These are phyloP conservation scores for Pestalotiopsis sp. DNA, from an alignment of 2,329 filamentous ascomycete genomes.

Conservation along the genomic window DNA sequence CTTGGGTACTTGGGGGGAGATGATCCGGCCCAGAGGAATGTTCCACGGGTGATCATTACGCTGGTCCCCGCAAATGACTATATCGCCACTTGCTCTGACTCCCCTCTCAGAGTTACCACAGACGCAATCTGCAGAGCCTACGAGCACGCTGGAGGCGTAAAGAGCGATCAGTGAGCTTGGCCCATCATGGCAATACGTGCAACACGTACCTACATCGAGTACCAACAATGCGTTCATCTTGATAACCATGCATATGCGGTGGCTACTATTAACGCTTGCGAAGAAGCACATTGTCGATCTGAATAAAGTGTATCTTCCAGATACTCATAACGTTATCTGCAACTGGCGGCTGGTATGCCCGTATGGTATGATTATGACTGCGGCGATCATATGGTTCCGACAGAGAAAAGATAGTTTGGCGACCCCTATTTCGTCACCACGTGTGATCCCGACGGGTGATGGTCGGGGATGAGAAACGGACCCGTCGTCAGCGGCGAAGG, in stretches of 20 bases:
- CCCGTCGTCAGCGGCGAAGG: constrained; percentile 4
- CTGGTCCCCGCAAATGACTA: not conserved
- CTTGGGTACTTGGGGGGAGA: not conserved
- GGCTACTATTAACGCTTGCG: not conserved
- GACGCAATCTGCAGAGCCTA: not conserved
- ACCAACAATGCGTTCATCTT: not conserved
- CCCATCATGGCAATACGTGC: no score
- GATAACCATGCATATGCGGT: not conserved
- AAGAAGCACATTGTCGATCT: not conserved
- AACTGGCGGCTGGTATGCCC: not conserved
- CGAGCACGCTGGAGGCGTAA: no score
- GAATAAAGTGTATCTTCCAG: not conserved
- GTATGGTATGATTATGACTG: not conserved
- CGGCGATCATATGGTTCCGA: not conserved
- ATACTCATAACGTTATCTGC: not conserved
- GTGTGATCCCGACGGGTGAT: not conserved
- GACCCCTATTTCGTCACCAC: constrained; percentile 5
- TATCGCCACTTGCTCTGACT: not conserved
- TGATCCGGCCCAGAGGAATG: not conserved
- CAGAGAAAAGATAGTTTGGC: not conserved
- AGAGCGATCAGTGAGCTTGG: not conserved
- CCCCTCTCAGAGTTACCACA: not conserved
- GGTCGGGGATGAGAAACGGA: not conserved
- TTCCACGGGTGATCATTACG: not conserved
- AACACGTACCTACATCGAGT: no score